These are phyloP conservation scores for Phaffomyces thermotolerans DNA, from an alignment of 805 yeast genomes.

Conservation along the genomic window DNA sequence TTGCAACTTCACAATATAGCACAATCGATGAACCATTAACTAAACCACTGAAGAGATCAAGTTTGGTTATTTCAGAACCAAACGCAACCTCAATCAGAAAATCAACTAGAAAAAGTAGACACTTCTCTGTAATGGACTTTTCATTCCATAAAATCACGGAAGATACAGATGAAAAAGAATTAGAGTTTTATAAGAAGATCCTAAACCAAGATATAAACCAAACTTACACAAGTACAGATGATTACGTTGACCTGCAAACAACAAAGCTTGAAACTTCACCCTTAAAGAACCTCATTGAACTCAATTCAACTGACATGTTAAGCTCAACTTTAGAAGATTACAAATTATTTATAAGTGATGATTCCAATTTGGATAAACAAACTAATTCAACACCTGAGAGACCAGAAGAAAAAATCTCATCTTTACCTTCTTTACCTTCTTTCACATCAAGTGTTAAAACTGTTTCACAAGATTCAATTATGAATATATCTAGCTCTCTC, in stretches of 20 bases:
- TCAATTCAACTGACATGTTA: conserved; percentile 1
- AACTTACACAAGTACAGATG: not conserved
- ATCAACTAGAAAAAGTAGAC: conserved; percentile 5
- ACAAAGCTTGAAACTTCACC: not conserved
- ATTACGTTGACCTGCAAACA: not conserved
- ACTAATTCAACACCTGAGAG: not conserved
- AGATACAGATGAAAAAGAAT: conserved; percentile 17
- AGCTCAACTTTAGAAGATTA: conserved; percentile 18
- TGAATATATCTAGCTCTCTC: conserved; percentile 14
- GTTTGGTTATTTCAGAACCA: conserved; percentile 3
- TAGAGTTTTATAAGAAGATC: conserved; percentile 16
- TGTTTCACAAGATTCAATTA: conserved; percentile 14
- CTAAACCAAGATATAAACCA: not conserved
- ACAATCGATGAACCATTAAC: not conserved
- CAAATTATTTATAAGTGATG: conserved; percentile 13
- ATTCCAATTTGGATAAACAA: not conserved
- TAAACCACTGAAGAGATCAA: conserved; percentile 1
- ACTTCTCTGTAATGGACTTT: conserved; percentile 13
- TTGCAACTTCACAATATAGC: not conserved
- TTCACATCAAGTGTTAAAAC: conserved; percentile 8
- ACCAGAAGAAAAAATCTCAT: not conserved
- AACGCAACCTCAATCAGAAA: not conserved
- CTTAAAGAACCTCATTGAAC: not conserved
- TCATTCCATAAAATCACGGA: conserved; percentile 5
- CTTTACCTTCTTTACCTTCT: conserved; percentile 9